A percentile compares a stretch with the other conserved stretches of the same genome.
phyloP scores from a whole-genome alignment of 1,284 basidiomycete genomes.

The Ceratorhiza oryzae-sativae region DNA sequence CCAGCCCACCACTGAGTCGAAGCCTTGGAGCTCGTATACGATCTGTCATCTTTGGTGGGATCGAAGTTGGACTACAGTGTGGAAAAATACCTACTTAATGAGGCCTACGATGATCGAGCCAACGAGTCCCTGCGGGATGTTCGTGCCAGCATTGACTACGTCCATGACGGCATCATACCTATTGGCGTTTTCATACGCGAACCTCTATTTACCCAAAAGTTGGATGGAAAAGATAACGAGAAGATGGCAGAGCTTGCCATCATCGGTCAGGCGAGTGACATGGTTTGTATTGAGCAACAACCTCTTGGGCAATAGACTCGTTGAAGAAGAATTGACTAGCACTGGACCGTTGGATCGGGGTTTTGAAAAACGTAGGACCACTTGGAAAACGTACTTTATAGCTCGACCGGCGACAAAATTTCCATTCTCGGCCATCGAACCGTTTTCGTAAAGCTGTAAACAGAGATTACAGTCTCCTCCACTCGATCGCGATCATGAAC shows the following conservation, averaged over 20 bases:
- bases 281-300: constrained; percentile 26
- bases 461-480: no score
- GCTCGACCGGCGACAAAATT: constrained; percentile 28
- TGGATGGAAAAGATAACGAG: neutral
- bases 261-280: constrained; percentile 29
- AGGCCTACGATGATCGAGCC: constrained; percentile 32
- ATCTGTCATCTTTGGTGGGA: neutral
- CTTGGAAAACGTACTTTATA: constrained; percentile 8
- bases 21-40: constrained; percentile 18
- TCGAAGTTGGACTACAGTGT: neutral
- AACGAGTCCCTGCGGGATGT: constrained; percentile 10
- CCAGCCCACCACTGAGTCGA: constrained; percentile 34
- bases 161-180: constrained; percentile 33
- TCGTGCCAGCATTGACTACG: constrained; percentile 24
- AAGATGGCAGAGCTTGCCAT: neutral
- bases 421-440: constrained; percentile 25
- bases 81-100: constrained; percentile 7
- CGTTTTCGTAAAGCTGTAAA: constrained; percentile 22
- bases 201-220: neutral
- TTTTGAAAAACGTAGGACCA: neutral
- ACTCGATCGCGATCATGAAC: neutral
- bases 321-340: constrained; percentile 35
- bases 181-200: constrained; percentile 32
- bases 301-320: constrained; percentile 16
- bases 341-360: neutral